phyloP scores from a whole-genome alignment of 2,329 filamentous ascomycete species.

The Alternaria gaisen region DNA sequence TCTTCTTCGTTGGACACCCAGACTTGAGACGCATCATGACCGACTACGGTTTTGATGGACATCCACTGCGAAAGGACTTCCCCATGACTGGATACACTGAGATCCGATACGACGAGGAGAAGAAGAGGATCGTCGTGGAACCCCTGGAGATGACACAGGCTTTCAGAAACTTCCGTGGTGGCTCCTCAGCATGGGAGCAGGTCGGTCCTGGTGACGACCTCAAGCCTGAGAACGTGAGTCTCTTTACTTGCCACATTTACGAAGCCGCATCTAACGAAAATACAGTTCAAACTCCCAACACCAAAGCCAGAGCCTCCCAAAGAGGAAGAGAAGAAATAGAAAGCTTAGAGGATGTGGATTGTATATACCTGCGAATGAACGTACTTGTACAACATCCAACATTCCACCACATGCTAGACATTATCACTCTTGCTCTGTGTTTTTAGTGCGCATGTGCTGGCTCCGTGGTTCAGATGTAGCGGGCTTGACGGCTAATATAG shows the following conservation, averaged over 20 bases:
- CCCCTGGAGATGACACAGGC: slow-evolving; percentile 97
- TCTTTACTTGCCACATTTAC: slow-evolving; percentile 23
- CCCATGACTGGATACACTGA: slow-evolving; percentile 98
- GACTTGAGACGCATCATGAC: slow-evolving; percentile 98
- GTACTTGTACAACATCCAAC: slow-evolving; percentile 24
- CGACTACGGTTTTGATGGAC: slow-evolving; percentile 98
- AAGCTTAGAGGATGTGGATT: slow-evolving; percentile 40
- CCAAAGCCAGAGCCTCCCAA: slow-evolving; percentile 89
- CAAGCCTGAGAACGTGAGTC: slow-evolving; percentile 71
- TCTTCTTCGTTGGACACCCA: slow-evolving; percentile 95
- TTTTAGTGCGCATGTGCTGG: background rate
- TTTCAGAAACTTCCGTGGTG: slow-evolving; percentile 97
- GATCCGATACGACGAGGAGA: slow-evolving; percentile 98
- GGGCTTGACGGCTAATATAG: background rate
- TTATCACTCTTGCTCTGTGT: background rate
- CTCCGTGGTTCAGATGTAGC: background rate
- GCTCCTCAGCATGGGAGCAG: slow-evolving; percentile 70
- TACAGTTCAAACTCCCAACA: slow-evolving; percentile 92
- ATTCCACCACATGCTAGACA: background rate
- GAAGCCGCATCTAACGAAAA: slow-evolving; percentile 8
- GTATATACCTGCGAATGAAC: slow-evolving; percentile 52
- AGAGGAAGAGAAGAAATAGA: slow-evolving; percentile 91
- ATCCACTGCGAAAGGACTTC: slow-evolving; percentile 97
- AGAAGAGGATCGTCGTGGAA: slow-evolving; percentile 99
- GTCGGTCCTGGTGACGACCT: slow-evolving; percentile 76